phyloP scores from a whole-genome alignment of 2,329 filamentous ascomycete genomes.

The Sphaerulina musiva region DNA sequence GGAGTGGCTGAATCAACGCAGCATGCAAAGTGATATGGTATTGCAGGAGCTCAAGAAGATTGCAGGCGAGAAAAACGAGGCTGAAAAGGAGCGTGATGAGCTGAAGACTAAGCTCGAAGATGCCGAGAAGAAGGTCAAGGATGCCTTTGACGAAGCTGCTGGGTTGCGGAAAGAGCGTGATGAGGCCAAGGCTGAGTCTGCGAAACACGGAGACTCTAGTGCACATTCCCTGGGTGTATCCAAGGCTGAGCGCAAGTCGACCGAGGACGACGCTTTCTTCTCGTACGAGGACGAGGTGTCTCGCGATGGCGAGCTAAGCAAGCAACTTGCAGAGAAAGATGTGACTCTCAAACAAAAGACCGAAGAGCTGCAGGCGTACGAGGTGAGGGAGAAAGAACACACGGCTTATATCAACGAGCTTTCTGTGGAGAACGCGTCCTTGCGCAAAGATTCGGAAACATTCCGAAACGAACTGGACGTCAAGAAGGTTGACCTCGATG shows the following conservation, averaged over 20 bases:
- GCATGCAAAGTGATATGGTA: constrained; percentile 81
- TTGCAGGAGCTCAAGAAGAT: constrained; percentile 88
- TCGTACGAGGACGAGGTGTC: constrained; percentile 73
- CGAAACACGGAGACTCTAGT: neutral
- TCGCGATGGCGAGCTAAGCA: constrained; percentile 53
- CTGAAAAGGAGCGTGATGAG: constrained; percentile 61
- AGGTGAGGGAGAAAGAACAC: constrained; percentile 29
- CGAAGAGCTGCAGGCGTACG: constrained; percentile 53
- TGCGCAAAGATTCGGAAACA: constrained; percentile 13
- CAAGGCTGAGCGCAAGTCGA: constrained; percentile 4
- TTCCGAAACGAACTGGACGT: constrained; percentile 9
- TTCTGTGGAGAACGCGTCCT: constrained; percentile 58
- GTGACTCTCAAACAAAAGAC: constrained; percentile 63
- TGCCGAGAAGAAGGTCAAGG: constrained; percentile 56
- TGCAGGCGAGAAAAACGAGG: constrained; percentile 44
- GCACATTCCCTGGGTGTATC: constrained; percentile 17
- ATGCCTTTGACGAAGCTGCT: constrained; percentile 58
- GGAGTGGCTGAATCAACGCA: constrained; percentile 85
- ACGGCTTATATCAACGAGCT: constrained; percentile 62
- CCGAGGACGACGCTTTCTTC: constrained; percentile 66
- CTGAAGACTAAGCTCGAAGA: constrained; percentile 71
- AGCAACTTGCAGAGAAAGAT: constrained; percentile 55
- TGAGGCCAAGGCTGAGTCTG: constrained; percentile 1
- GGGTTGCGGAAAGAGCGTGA: constrained; percentile 42
- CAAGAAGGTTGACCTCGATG: constrained; percentile 9